A percentile compares a stretch with the other conserved stretches of the same genome.
phyloP scores from a whole-genome alignment of 2,329 filamentous ascomycete species.

The Myriosclerotinia curreyana region DNA sequence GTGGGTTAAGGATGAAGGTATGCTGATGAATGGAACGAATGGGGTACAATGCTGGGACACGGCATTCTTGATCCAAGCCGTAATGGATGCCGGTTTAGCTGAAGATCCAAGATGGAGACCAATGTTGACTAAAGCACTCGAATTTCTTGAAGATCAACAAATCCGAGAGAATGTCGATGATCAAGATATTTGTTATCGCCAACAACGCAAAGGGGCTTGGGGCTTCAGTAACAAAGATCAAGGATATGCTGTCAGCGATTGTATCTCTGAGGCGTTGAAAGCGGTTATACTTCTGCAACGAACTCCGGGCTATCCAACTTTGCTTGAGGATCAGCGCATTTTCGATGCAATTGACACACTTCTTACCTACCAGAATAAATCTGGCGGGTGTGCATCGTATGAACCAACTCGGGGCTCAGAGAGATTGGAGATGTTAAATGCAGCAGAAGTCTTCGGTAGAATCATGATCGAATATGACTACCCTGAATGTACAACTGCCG shows the following conservation, averaged over 20 bases:
- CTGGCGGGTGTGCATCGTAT: slow-evolving; percentile 86
- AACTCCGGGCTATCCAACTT: slow-evolving; percentile 67
- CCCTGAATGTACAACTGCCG: slow-evolving; percentile 94
- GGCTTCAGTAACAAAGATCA: slow-evolving; percentile 90
- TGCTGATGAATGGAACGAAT: slow-evolving; percentile 95
- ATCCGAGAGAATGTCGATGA: slow-evolving; percentile 71
- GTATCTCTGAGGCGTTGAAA: slow-evolving; percentile 87
- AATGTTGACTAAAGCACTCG: slow-evolving; percentile 78
- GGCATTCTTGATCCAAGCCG: slow-evolving; percentile 79
- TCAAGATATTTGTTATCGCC: slow-evolving; percentile 79
- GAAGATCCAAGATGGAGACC: slow-evolving; percentile 72
- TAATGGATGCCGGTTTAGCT: slow-evolving; percentile 76
- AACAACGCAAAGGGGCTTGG: slow-evolving; percentile 90
- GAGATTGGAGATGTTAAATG: slow-evolving; percentile 81
- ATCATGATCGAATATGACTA: slow-evolving; percentile 99
- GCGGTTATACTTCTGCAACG: slow-evolving; percentile 81
- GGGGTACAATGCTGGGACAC: slow-evolving; percentile 99
- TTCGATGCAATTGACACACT: slow-evolving; percentile 89
- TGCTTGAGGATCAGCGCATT: slow-evolving; percentile 74
- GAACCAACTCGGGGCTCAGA: slow-evolving; percentile 77
- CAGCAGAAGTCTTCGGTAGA: slow-evolving; percentile 89
- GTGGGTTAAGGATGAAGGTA: slow-evolving; percentile 88
- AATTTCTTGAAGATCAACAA: slow-evolving; percentile 87
- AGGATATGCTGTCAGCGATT: slow-evolving; percentile 94
- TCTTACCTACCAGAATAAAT: slow-evolving; percentile 83